Evolutionary conservation across 345 rosid genomes (phyloP).

Genomic region (Salix brachista): DNA sequence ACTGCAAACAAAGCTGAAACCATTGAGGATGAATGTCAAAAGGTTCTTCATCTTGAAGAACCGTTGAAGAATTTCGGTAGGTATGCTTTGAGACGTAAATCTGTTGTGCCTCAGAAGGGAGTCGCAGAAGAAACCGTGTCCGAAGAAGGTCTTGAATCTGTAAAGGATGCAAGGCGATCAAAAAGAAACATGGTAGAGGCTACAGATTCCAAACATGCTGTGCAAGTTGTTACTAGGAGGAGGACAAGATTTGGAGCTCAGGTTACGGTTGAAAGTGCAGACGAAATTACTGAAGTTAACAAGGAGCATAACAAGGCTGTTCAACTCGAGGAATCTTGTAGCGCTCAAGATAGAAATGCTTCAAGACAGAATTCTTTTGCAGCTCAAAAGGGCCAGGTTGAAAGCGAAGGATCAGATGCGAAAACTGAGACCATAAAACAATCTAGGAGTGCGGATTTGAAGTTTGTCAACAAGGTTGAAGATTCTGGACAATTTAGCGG

Average conservation of each 20-base stretch:
- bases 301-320: conserved; percentile 1
- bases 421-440: conserved; percentile 15
- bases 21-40: not conserved
- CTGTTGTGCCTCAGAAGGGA: not conserved
- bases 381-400: conserved; percentile 2
- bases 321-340: conserved; percentile 9
- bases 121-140: not conserved
- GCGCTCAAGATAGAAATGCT: conserved; percentile 4
- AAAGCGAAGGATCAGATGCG: conserved; percentile 1
- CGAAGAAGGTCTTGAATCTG: conserved; percentile 4
- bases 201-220: not conserved
- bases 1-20: not conserved
- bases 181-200: conserved; percentile 6
- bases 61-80: not conserved
- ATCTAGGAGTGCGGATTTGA: conserved; percentile 1
- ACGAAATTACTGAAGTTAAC: not conserved
- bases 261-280: conserved; percentile 5
- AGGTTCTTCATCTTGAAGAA: not conserved
- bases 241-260: conserved; percentile 10
- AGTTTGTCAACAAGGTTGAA: conserved; percentile 7
- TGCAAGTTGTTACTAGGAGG: conserved; percentile 6
- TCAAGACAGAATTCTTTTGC: conserved; percentile 20
- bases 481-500: conserved; percentile 11
- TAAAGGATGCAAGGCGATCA: conserved; percentile 9
- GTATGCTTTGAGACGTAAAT: not conserved